These are phyloP conservation scores for Corchorus olitorius DNA, from an alignment of 345 rosid species.

Conservation along the genomic window DNA sequence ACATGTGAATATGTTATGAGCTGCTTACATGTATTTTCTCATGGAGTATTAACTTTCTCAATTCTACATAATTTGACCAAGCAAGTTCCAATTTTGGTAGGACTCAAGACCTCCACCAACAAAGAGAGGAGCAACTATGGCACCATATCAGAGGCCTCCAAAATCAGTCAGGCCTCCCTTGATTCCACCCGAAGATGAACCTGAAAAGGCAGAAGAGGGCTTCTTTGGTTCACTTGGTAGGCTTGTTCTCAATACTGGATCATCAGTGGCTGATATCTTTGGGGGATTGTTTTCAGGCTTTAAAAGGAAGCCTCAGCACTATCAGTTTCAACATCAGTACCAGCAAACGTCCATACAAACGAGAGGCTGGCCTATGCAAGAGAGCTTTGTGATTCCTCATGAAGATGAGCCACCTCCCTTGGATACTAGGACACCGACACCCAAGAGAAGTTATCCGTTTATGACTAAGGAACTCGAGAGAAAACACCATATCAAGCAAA, in stretches of 20 bases:
- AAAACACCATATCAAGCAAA: slow-evolving; percentile 51
- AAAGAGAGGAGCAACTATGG: slow-evolving; percentile 46
- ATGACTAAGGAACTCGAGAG: slow-evolving; percentile 42
- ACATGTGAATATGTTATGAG: background rate
- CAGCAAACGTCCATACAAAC: slow-evolving; percentile 38
- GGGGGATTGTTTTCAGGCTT: slow-evolving; percentile 50
- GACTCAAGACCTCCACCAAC: slow-evolving; percentile 39
- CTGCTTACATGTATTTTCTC: background rate
- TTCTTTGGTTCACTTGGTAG: slow-evolving; percentile 73
- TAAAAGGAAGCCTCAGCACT: slow-evolving; percentile 41
- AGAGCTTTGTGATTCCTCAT: slow-evolving; percentile 73
- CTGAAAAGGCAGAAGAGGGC: slow-evolving; percentile 64
- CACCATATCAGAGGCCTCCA: slow-evolving; percentile 67
- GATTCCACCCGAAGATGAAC: slow-evolving; percentile 69
- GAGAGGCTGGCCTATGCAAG: slow-evolving; percentile 74
- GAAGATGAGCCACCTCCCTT: slow-evolving; percentile 76
- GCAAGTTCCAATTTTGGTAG: slow-evolving; percentile 33
- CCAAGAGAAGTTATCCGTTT: slow-evolving; percentile 54
- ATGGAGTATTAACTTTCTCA: background rate
- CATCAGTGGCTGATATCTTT: slow-evolving; percentile 60
- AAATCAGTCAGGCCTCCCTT: slow-evolving; percentile 69
- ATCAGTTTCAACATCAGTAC: slow-evolving; percentile 49
- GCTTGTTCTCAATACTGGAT: slow-evolving; percentile 66
- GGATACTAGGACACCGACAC: slow-evolving; percentile 55
- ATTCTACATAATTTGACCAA: background rate